phyloP scores from a whole-genome alignment of 1,284 basidiomycete genomes.

The Ceratobasidium sp. region DNA sequence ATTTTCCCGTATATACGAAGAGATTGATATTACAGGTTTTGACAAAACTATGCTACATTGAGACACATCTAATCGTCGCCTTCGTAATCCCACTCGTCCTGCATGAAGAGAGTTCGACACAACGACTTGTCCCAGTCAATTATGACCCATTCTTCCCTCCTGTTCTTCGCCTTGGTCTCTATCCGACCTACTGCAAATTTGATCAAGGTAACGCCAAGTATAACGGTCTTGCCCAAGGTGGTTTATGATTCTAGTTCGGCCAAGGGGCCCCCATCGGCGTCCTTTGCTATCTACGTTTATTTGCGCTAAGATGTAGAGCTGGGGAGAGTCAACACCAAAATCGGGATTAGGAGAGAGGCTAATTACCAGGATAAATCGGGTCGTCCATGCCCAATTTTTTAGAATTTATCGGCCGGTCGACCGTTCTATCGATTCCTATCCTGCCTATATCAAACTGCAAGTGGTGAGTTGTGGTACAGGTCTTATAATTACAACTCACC shows the following conservation, averaged over 20 bases:
- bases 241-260: not conserved
- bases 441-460: slow-evolving; percentile 48
- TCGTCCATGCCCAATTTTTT: slow-evolving; percentile 44
- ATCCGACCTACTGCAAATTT: not conserved
- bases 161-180: not conserved
- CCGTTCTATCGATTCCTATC: too few relatives aligned
- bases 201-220: not conserved
- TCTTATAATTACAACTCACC: not conserved
- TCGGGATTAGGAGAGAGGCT: too few relatives aligned
- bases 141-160: not conserved
- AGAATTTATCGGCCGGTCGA: slow-evolving; percentile 22
- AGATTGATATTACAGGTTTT: too few relatives aligned
- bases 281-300: not conserved
- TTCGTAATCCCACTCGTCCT: too few relatives aligned
- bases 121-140: too few relatives aligned
- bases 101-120: too few relatives aligned
- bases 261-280: not conserved
- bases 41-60: not conserved
- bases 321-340: too few relatives aligned
- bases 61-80: too few relatives aligned
- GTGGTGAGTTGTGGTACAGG: slow-evolving; percentile 40
- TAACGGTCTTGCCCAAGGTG: not conserved
- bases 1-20: not conserved
- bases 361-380: slow-evolving; percentile 43
- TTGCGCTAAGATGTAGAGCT: not conserved